Evolutionary conservation across 768 basidiomycete genomes (phyloP).

Genomic region (Lentinus tigrinus): DNA sequence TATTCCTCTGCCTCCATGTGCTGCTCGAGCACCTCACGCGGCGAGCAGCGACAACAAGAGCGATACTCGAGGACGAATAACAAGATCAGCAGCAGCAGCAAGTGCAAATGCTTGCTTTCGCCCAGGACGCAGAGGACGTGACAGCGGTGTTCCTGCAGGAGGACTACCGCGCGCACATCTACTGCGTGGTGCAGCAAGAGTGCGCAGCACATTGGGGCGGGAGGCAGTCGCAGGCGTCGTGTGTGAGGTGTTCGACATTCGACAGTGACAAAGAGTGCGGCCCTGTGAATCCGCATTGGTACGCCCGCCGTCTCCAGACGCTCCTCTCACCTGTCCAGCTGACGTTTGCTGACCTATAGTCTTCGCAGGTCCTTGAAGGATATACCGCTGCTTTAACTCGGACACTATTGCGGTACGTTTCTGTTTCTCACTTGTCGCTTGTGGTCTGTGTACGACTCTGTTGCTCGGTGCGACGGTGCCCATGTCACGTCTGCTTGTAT

Average conservation of each 20-base stretch:
- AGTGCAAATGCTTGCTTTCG: constrained; percentile 41
- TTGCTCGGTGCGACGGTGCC: too few species aligned
- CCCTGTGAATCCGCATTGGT: constrained; percentile 77
- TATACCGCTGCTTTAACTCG: too few species aligned
- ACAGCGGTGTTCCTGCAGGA: constrained; percentile 1
- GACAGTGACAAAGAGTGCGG: constrained; percentile 79
- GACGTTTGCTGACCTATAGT: too few species aligned
- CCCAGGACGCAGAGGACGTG: constrained; percentile 32
- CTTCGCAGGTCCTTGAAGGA: too few species aligned
- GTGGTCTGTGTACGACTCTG: too few species aligned
- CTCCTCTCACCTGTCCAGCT: too few species aligned
- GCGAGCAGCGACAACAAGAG: constrained; percentile 8
- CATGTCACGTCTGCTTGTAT: too few species aligned
- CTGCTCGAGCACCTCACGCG: too few species aligned
- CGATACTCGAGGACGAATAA: constrained; percentile 9
- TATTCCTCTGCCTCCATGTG: too few species aligned
- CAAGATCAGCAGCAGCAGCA: constrained; percentile 8
- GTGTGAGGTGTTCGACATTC: constrained; percentile 85
- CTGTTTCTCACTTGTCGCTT: too few species aligned
- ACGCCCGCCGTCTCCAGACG: too few species aligned
- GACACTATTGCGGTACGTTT: too few species aligned
- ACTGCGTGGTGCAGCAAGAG: constrained; percentile 75
- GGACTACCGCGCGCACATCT: constrained; percentile 52
- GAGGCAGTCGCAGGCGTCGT: constrained; percentile 69
- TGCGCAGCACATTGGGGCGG: constrained; percentile 36